These are phyloP conservation scores for Pyrus pyrifolia DNA, from an alignment of 306 rosid genomes.

Conservation along the genomic window DNA sequence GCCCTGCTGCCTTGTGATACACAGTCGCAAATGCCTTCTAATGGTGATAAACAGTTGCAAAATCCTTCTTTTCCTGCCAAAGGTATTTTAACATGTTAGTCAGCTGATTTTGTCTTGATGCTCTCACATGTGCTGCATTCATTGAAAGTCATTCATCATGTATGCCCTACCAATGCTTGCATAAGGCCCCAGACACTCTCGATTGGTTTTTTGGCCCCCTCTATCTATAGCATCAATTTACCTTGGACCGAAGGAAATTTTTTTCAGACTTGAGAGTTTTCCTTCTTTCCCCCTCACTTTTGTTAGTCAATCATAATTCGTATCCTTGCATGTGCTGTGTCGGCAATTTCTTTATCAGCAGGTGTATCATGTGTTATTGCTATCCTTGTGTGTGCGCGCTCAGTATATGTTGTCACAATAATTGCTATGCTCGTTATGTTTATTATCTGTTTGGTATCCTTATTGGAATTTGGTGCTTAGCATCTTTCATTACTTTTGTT, in stretches of 20 bases:
- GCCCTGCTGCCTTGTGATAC: conserved; percentile 21
- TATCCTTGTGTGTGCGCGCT: neutral
- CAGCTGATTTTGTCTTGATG: neutral
- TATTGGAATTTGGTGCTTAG: neutral
- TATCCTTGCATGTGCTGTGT: neutral
- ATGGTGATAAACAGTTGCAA: conserved; percentile 18
- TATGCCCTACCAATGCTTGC: neutral
- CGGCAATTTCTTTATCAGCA: neutral
- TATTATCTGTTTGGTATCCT: neutral
- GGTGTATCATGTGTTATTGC: neutral
- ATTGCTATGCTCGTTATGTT: neutral
- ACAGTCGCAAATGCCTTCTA: conserved; percentile 22
- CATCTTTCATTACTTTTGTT: neutral
- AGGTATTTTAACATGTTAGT: conserved; percentile 6
- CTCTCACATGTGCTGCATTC: neutral
- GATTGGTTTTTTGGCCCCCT: neutral
- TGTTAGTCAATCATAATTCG: neutral
- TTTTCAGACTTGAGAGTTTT: neutral
- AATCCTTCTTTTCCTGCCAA: conserved; percentile 8
- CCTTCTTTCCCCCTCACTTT: neutral
- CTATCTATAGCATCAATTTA: neutral
- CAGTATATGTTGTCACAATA: neutral
- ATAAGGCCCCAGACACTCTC: neutral
- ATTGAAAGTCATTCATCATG: neutral
- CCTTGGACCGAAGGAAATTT: neutral